Percentiles rank a stretch among this genome's conserved stretches.
phyloP scores from a whole-genome alignment of 139 green algal genomes.

The Zygnema cylindricum region DNA sequence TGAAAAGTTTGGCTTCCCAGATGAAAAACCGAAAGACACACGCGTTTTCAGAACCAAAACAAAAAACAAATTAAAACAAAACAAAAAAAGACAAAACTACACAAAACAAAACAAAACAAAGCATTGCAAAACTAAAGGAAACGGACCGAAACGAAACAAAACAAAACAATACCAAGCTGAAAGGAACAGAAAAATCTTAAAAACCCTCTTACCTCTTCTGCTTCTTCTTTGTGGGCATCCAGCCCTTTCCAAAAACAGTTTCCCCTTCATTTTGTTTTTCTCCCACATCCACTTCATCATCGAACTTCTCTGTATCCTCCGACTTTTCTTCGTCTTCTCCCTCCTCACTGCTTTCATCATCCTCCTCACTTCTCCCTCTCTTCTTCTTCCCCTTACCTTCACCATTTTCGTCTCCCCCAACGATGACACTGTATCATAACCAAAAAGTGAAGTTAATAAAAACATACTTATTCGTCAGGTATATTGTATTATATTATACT shows the following conservation, averaged over 20 bases:
- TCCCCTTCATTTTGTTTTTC: slow-evolving; percentile 24
- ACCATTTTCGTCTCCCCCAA: slow-evolving; percentile 20
- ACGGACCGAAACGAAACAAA: not conserved
- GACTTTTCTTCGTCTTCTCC: slow-evolving; percentile 34
- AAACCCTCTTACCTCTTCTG: not conserved
- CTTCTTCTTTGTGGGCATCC: not conserved
- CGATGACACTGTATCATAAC: slow-evolving; percentile 5
- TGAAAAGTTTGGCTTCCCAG: not conserved
- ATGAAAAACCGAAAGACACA: not conserved
- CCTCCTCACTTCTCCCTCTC: slow-evolving; percentile 5
- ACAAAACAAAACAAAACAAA: not conserved
- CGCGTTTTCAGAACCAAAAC: not conserved
- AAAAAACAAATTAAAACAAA: not conserved
- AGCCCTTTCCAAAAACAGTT: not conserved
- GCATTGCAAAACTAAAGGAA: not conserved
- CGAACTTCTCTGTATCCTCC: too few species aligned
- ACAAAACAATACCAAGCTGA: not conserved
- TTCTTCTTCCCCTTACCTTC: not conserved
- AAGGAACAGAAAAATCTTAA: not conserved
- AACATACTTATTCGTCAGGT: not conserved
- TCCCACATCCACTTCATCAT: not conserved
- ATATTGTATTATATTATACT: too few species aligned
- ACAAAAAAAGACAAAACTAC: not conserved
- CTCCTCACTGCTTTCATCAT: slow-evolving; percentile 28
- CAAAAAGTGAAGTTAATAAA: not conserved